Base-by-base conservation (phyloP, 768 basidiomycete genomes). In the Gymnopilus dilepis region DNA sequence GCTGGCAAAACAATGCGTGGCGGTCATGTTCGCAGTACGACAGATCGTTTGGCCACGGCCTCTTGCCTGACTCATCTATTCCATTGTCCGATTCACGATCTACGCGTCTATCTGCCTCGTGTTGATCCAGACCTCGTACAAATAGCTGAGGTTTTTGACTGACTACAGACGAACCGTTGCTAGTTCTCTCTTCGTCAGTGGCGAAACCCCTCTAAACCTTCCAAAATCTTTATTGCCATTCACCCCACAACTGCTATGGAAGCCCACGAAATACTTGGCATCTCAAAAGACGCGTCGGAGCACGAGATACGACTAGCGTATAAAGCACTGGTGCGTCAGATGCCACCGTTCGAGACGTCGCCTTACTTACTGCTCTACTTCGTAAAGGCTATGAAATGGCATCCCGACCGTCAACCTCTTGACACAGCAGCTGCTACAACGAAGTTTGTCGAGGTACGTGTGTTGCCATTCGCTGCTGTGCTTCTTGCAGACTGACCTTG, bases 221-320 rank as follows among this genome's bases (percentile, higher is more conserved):
- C n/a, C n/a, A n/a, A n/a, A n/a, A n/a, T n/a, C n/a, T n/a, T n/a
- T n/a, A n/a, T n/a, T n/a, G n/a, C n/a, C n/a, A n/a, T n/a, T n/a
- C n/a, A n/a, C n/a, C n/a, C n/a, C n/a, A n/a, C n/a, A n/a, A 62
- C 51, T 38, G 60, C 53, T 33, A 68, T 72, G 71, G 69, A 72
- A 50, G 47, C 68, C 38, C 70, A 74, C 55, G 69, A 78, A 56
- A 73, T 82, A 24, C 76, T 87, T 19, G 84, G 80, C 50, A 73
- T 87, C 59, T 68, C 69, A 19, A 69, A 68, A 33, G 75, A 81
- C 63, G 81, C 85, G 30, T 80, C 77, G 52, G 76, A 80, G 55
- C 83, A 85, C 21, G 80, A 80, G 15, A 77, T 87, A 68, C 80
- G 76, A 65, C 66, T 69, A 38, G 84, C 86, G 26, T 87, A 86